Percentiles rank a stretch among this genome's conserved stretches.
Evolutionary conservation across 352 stramenopile genomes (phyloP).

Genomic region (Blastocystis sp.): DNA sequence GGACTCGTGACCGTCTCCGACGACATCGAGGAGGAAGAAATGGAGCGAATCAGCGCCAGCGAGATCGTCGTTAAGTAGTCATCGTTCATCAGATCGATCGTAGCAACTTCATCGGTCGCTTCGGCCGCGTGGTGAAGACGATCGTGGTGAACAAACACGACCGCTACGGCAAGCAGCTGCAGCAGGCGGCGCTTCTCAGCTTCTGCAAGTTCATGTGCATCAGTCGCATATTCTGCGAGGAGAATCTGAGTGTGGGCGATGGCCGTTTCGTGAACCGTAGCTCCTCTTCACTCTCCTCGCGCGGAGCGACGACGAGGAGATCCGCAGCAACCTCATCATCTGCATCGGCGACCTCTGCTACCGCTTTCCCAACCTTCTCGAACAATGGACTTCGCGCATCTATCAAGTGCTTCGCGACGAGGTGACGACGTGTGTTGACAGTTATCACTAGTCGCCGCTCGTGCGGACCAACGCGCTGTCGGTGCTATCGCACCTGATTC

Average conservation of each 20-base stretch:
- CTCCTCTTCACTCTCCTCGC: conserved; percentile 59
- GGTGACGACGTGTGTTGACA: conserved; percentile 54
- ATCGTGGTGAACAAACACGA: conserved; percentile 64
- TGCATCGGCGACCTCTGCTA: conserved; percentile 88
- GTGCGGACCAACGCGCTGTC: conserved; percentile 90
- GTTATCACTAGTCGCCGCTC: conserved; percentile 61
- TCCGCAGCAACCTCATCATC: conserved; percentile 89
- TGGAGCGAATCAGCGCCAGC: conserved; percentile 51
- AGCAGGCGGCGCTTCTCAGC: conserved; percentile 79
- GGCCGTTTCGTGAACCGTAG: background rate
- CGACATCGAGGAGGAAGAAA: conserved; percentile 54
- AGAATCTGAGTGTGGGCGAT: conserved; percentile 68
- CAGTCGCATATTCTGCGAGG: conserved; percentile 84
- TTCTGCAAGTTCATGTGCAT: conserved; percentile 95
- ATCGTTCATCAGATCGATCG: conserved; percentile 26
- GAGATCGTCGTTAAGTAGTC: conserved; percentile 47
- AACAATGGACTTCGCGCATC: conserved; percentile 88
- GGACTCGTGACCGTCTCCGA: conserved; percentile 49
- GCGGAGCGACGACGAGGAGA: conserved; percentile 56
- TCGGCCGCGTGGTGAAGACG: conserved; percentile 76
- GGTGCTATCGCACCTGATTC: conserved; percentile 90
- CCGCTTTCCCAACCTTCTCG: conserved; percentile 89
- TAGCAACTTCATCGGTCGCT: conserved; percentile 78
- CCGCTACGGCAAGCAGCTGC: conserved; percentile 71
- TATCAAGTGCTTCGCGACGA: conserved; percentile 83